phyloP scores from a whole-genome alignment of 352 stramenopile species.

The Globisporangium echinulatum region DNA sequence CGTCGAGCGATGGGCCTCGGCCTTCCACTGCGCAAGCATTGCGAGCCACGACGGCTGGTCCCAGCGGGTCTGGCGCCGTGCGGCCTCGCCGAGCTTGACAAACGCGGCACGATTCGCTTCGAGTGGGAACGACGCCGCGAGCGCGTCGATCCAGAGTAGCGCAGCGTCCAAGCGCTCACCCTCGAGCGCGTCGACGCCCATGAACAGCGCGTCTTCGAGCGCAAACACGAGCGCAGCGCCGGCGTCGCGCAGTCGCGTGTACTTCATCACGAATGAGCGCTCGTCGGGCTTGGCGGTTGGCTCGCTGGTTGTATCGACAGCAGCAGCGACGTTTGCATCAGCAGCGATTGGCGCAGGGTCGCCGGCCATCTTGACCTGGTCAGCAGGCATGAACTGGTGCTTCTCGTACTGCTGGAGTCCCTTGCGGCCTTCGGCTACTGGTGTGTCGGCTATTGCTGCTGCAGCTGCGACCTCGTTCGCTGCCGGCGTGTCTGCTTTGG shows the following conservation, averaged over 20 bases:
- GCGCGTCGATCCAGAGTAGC: slow-evolving; percentile 52
- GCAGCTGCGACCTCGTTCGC: background rate
- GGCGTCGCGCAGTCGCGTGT: slow-evolving; percentile 56
- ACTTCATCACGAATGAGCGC: slow-evolving; percentile 52
- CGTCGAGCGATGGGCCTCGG: slow-evolving; percentile 23
- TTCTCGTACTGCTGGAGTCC: background rate
- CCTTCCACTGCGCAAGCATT: slow-evolving; percentile 63
- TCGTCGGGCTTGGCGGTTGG: slow-evolving; percentile 20
- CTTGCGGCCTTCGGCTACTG: slow-evolving; percentile 1
- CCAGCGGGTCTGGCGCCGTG: slow-evolving; percentile 44
- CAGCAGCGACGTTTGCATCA: background rate
- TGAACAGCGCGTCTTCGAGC: slow-evolving; percentile 62
- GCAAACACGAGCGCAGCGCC: slow-evolving; percentile 56
- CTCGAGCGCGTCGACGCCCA: slow-evolving; percentile 52
- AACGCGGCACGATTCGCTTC: slow-evolving; percentile 52
- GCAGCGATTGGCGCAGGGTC: background rate
- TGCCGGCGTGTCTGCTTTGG: background rate
- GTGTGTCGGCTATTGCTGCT: slow-evolving; percentile 2
- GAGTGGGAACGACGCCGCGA: slow-evolving; percentile 56
- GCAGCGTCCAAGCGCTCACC: slow-evolving; percentile 57
- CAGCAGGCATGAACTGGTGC: background rate
- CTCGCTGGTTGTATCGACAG: background rate
- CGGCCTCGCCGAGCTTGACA: slow-evolving; percentile 22
- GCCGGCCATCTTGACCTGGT: background rate
- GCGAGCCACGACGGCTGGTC: slow-evolving; percentile 45